A percentile compares a stretch with the other conserved stretches of the same genome.
These are phyloP conservation scores for Verticillium nonalfalfae DNA, from an alignment of 2,329 filamentous ascomycete genomes.

Conservation along the genomic window DNA sequence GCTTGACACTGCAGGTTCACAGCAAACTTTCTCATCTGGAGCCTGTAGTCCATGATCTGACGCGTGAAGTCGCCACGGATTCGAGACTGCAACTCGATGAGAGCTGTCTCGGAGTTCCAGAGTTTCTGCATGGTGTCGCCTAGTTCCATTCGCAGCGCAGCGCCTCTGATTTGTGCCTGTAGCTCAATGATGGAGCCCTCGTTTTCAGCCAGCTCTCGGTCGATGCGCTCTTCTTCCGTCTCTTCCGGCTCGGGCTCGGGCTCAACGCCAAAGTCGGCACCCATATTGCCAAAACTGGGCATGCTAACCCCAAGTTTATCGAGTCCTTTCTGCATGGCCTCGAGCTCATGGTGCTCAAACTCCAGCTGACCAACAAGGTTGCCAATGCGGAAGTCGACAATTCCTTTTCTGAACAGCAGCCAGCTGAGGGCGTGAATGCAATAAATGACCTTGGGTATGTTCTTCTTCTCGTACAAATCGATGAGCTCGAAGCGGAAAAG, in stretches of 20 bases:
- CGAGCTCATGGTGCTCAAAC: constrained; percentile 95
- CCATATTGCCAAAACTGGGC: constrained; percentile 97
- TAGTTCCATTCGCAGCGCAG: constrained; percentile 68
- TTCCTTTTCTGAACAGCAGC: constrained; percentile 91
- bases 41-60: constrained; percentile 74
- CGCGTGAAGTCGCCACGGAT: constrained; percentile 84
- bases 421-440: constrained; percentile 96
- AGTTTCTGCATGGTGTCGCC: constrained; percentile 80
- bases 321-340: constrained; percentile 93
- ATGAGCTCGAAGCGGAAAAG: constrained; percentile 96
- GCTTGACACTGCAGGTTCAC: constrained; percentile 71
- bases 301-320: constrained; percentile 93
- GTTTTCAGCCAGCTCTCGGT: constrained; percentile 74
- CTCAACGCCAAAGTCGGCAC: constrained; percentile 88
- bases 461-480: constrained; percentile 98
- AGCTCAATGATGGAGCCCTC: constrained; percentile 69
- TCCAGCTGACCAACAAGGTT: constrained; percentile 95
- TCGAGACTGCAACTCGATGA: constrained; percentile 78
- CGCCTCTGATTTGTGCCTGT: constrained; percentile 81
- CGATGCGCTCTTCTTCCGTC: constrained; percentile 82
- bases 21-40: constrained; percentile 78
- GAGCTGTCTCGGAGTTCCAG: constrained; percentile 75
- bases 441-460: constrained; percentile 98
- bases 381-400: constrained; percentile 92
- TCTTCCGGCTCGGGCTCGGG: constrained; percentile 74